A percentile compares a stretch with the other conserved stretches of the same genome.
Conservation (phyloP, 352 stramenopile species). For the Elongisporangium undulatum region DNA sequence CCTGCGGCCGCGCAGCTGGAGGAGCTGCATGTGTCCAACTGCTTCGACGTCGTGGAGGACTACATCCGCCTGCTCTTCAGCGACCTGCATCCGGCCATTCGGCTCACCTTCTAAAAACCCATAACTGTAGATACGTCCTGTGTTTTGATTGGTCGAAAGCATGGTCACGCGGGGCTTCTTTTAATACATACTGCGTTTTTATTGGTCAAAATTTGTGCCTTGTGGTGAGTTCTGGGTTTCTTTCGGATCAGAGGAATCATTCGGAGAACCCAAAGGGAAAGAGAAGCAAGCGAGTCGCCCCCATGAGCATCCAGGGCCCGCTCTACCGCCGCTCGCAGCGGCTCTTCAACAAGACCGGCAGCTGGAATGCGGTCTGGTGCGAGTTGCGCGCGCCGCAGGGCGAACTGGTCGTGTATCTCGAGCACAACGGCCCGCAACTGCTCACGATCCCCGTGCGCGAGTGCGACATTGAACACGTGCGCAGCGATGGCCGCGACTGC, state of each 20-base stretch:
- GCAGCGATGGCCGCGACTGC: conserved; percentile 77
- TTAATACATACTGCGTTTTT: background rate
- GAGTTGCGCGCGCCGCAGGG: conserved; percentile 53
- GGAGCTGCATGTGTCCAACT: conserved; percentile 54
- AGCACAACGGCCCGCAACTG: conserved; percentile 51
- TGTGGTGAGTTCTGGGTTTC: background rate
- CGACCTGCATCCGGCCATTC: conserved; percentile 43
- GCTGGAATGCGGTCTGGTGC: conserved; percentile 82
- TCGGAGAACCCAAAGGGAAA: conserved; percentile 1
- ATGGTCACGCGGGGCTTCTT: background rate
- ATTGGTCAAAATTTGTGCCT: background rate
- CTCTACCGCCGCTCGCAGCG: conserved; percentile 68
- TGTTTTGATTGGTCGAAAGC: background rate
- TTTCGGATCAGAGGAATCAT: background rate
- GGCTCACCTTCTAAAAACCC: conserved; percentile 27
- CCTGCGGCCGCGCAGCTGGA: conserved; percentile 34
- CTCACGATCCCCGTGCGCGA: conserved; percentile 49
- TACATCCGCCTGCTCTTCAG: conserved; percentile 61
- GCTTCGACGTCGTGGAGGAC: conserved; percentile 75
- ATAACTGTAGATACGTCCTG: background rate
- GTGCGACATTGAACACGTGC: conserved; percentile 77
- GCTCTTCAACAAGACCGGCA: conserved; percentile 68
- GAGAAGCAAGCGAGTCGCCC: background rate
- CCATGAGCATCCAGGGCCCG: conserved; percentile 62
- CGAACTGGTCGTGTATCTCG: conserved; percentile 65